phyloP scores from a whole-genome alignment of 768 basidiomycete species.

The Nevesoporus exiguus region DNA sequence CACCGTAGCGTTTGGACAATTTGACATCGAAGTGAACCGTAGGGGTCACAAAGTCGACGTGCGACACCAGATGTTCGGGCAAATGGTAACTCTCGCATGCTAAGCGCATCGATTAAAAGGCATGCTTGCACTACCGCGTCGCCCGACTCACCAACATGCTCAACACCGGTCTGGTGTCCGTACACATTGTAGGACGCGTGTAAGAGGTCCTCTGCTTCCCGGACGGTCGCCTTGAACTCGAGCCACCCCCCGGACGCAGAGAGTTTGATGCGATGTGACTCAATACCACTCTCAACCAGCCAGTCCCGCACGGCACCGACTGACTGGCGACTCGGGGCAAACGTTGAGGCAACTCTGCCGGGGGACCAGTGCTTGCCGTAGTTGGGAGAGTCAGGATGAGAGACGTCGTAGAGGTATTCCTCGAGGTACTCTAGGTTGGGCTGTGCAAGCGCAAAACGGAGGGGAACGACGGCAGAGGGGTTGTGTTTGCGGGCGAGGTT shows the following conservation, averaged over 20 bases:
- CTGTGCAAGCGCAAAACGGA: constrained; percentile 46
- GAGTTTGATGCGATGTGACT: constrained; percentile 32
- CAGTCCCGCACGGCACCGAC: constrained; percentile 38
- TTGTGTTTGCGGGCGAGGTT: constrained; percentile 27
- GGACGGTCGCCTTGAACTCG: constrained; percentile 36
- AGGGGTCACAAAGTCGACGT: constrained; percentile 44
- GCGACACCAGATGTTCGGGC: constrained; percentile 35
- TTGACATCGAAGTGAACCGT: constrained; percentile 40
- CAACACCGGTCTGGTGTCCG: constrained; percentile 34
- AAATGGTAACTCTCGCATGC: constrained; percentile 42
- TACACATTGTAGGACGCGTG: constrained; percentile 42
- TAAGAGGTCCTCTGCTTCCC: constrained; percentile 44
- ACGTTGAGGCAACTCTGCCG: constrained; percentile 36
- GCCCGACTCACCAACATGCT: constrained; percentile 35
- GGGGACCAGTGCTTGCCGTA: constrained; percentile 49
- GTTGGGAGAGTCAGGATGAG: constrained; percentile 41
- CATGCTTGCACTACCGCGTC: background rate
- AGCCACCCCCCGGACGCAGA: constrained; percentile 39
- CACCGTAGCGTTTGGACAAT: constrained; percentile 19
- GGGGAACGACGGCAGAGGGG: constrained; percentile 34
- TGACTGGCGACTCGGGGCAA: constrained; percentile 39
- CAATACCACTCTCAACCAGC: constrained; percentile 38
- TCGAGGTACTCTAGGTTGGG: constrained; percentile 40
- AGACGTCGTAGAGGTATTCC: constrained; percentile 39
- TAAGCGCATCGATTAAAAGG: background rate